Conservation (phyloP, 208 protist genomes). For the Leishmania guyanensis region DNA sequence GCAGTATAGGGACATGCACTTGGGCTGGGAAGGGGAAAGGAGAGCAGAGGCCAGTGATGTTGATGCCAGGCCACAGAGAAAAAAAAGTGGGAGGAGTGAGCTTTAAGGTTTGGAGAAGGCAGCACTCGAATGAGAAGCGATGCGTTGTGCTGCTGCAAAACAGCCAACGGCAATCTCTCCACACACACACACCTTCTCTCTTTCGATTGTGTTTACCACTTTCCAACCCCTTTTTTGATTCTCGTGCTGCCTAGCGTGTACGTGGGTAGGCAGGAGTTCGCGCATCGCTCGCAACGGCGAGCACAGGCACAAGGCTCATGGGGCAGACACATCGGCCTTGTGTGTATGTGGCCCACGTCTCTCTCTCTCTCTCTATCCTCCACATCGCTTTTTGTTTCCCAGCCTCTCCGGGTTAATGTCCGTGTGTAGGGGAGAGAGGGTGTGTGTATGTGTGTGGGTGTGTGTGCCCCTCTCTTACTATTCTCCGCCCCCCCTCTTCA, state of each 20-base stretch:
- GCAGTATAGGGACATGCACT: background rate
- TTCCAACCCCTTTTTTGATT: background rate
- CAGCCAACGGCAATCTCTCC: background rate
- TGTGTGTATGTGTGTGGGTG: background rate
- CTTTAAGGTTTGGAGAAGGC: background rate
- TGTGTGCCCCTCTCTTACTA: background rate
- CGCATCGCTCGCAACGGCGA: background rate
- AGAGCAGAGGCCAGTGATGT: background rate
- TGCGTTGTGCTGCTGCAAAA: background rate
- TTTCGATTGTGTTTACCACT: background rate
- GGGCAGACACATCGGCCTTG: background rate
- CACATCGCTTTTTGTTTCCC: too few relatives aligned
- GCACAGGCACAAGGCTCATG: background rate
- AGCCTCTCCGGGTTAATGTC: too few relatives aligned
- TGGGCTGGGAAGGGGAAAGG: background rate
- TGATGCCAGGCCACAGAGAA: background rate
- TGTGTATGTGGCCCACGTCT: background rate
- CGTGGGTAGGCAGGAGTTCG: background rate
- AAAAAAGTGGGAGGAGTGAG: background rate
- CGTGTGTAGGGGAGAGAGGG: background rate
- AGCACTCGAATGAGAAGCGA: background rate
- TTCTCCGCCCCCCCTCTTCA: background rate
- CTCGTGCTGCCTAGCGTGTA: background rate
- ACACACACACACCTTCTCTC: background rate
- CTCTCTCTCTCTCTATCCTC: too few relatives aligned